Percentiles rank a stretch among this genome's conserved stretches.
phyloP scores from a whole-genome alignment of 257 asterid genomes.

The Nyctanthes arbortristis region DNA sequence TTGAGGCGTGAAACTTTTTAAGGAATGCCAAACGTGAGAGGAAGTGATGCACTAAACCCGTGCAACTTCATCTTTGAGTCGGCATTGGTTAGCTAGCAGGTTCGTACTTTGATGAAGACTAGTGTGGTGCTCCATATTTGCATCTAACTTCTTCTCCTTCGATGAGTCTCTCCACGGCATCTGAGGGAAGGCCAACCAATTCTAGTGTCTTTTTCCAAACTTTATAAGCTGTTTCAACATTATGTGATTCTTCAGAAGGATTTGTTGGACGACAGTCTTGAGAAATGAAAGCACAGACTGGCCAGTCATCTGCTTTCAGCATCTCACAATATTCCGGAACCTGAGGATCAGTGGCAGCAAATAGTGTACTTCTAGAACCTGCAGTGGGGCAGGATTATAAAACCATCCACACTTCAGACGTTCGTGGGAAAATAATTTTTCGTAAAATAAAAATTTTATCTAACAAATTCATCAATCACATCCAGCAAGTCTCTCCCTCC shows the following conservation, averaged over 20 bases:
- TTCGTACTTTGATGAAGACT: not conserved
- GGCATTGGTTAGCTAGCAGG: not conserved
- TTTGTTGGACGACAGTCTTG: conserved; percentile 90
- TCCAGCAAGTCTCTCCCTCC: not conserved
- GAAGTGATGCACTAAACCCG: not conserved
- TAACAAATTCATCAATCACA: not conserved
- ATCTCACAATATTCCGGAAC: conserved; percentile 79
- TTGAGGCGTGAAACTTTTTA: not conserved
- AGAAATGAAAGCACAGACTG: conserved; percentile 85
- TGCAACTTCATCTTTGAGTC: not conserved
- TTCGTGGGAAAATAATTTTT: not conserved
- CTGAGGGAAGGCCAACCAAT: conserved; percentile 77
- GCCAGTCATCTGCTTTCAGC: conserved; percentile 93
- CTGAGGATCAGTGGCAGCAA: conserved; percentile 95
- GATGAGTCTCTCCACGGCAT: conserved; percentile 79
- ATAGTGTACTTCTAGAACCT: conserved; percentile 95
- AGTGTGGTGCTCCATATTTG: conserved; percentile 33
- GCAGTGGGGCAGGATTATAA: conserved; percentile 33
- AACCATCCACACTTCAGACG: not conserved
- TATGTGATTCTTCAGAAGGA: conserved; percentile 93
- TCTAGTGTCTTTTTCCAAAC: conserved; percentile 97
- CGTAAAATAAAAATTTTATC: not conserved
- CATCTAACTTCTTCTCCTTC: conserved; percentile 78
- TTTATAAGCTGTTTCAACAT: conserved; percentile 55
- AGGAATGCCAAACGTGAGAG: not conserved